Base-by-base conservation (phyloP, 2,329 filamentous ascomycete species). In the Bertia moriformis region DNA sequence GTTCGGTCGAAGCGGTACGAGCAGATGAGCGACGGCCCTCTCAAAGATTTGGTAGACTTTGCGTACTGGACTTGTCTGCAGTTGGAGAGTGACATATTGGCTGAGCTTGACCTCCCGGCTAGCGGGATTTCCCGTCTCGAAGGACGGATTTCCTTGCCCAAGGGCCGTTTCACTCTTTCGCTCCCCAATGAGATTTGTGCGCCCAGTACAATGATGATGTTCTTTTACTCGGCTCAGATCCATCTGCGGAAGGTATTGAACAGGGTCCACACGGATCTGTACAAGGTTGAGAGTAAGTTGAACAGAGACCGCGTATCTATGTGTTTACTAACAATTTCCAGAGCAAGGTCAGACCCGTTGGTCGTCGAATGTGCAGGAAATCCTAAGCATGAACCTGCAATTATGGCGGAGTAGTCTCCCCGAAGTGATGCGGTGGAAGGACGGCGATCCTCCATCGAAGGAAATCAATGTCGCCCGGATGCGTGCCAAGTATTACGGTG, bases 281-380 rank as follows among this genome's bases (percentile, higher is more conserved):
- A 35, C 32, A 35, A 35, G 17, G 32, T 35, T 15, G 32, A 35
- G 15, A 35, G 32, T 35, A 35, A 35, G 32, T 7, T 10, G n/a
- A 27, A 10, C 22, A 7, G 22, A 7, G n/a, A 7, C 22, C 22
- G 7, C 7, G 7, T 27, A n/a, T 7, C 7, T 7, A 27, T 27
- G 7, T 27, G 22, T n/a, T 27, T 27, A n/a, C 22, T 27, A 27
- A 27, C 22, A 27, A 27, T 10, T 27, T n/a, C 10, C 32, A 7
- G 10, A 35, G 32, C 10, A 35, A 15, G 7, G 32, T 15, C 12
- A 17, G 7, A 35, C 7, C 32, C 32, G 32, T 7, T 35, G 32
- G 32, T 14, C 32, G 7, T 35, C 32, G 7, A 35, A 35, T 35
- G 32, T 35, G 10, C 32, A 35, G 32, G 32, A 35, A 18, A 17